Percentiles rank a stretch among this genome's conserved stretches.
These are phyloP conservation scores for Pseudogymnoascus pannorum DNA, from an alignment of 2,329 filamentous ascomycete species.

Conservation along the genomic window DNA sequence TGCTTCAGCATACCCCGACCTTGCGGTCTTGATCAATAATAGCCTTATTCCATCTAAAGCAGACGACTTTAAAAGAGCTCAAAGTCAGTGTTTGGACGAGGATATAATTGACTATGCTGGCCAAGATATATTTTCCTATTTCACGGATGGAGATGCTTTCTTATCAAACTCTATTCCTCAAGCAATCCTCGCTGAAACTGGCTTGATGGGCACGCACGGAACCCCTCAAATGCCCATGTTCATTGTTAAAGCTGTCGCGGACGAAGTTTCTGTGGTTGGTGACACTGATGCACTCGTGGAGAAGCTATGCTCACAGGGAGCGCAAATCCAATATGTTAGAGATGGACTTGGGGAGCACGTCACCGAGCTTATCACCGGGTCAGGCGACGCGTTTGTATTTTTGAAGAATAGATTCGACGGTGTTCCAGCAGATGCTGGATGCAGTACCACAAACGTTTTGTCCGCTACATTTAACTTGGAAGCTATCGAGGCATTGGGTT, in stretches of 20 bases:
- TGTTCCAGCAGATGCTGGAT: not conserved
- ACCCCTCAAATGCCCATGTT: conserved; percentile 41
- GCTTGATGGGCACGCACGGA: conserved; percentile 27
- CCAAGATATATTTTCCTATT: conserved; percentile 36
- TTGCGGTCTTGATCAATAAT: conserved; percentile 7
- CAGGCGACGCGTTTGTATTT: not conserved
- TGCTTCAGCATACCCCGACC: conserved; percentile 11
- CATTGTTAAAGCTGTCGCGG: conserved; percentile 42
- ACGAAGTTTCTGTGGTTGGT: conserved; percentile 37
- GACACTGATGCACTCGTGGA: conserved; percentile 38
- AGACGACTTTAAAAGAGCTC: conserved; percentile 28
- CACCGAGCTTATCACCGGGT: not conserved
- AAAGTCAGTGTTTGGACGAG: conserved; percentile 23
- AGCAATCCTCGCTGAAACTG: not conserved
- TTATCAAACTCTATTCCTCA: conserved; percentile 4
- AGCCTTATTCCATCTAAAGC: conserved; percentile 28
- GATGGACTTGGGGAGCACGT: conserved; percentile 38
- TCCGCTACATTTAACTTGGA: not conserved
- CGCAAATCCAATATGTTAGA: conserved; percentile 37
- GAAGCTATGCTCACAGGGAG: conserved; percentile 35
- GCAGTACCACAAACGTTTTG: not conserved
- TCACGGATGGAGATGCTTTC: conserved; percentile 30
- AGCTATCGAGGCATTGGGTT: not conserved
- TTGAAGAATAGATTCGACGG: not conserved
- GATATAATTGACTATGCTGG: conserved; percentile 24